Conservation (phyloP, 208 protist species). For the Naegleria lovaniensis region DNA sequence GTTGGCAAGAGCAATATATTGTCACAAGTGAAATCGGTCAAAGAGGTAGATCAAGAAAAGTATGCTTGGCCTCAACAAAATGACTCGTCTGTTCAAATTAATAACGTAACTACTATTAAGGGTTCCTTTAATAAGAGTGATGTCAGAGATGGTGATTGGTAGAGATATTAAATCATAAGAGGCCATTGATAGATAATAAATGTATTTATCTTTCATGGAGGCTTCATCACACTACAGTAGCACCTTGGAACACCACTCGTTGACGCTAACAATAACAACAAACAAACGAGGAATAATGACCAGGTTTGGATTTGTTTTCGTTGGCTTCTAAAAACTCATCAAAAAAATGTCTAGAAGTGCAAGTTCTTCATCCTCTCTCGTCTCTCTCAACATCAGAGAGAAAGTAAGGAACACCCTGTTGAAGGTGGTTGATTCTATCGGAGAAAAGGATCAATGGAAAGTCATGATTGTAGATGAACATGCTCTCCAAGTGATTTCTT, state of each 20-base stretch:
- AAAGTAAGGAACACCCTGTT: background rate
- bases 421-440: background rate
- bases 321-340: background rate
- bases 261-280: too few relatives aligned
- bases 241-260: too few relatives aligned
- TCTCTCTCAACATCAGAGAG: conserved; percentile 1
- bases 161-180: background rate
- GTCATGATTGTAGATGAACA: background rate
- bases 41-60: background rate
- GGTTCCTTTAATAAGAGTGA: background rate
- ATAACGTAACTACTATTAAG: background rate
- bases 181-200: too few relatives aligned
- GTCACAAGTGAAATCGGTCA: background rate
- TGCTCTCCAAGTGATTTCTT: background rate
- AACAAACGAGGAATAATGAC: too few relatives aligned
- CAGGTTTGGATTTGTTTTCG: too few relatives aligned
- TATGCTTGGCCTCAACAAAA: conserved; percentile 3
- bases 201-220: too few relatives aligned
- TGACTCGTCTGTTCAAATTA: background rate
- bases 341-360: background rate
- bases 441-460: conserved; percentile 18
- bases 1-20: background rate
- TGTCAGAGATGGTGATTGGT: background rate
- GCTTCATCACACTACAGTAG: too few relatives aligned
- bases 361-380: background rate